Conservation (phyloP, 164 flowering plant species). For the Umbellularia californica region DNA sequence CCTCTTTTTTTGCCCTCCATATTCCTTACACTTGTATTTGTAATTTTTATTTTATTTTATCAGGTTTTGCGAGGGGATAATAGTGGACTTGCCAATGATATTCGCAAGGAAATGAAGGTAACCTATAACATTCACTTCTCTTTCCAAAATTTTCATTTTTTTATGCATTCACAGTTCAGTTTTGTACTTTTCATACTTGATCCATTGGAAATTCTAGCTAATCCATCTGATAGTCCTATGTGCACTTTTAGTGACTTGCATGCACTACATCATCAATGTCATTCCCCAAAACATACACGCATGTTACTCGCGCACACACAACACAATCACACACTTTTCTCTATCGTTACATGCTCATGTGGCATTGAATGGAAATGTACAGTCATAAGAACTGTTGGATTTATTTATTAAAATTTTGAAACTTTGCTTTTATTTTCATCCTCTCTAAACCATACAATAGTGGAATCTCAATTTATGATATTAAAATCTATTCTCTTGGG, state of each 20-base stretch:
- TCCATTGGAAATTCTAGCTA: not conserved
- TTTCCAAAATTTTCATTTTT: not conserved
- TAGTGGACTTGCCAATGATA: constrained; percentile 90
- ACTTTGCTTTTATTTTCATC: not conserved
- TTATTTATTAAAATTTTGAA: too few species aligned
- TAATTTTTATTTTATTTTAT: constrained; percentile 1
- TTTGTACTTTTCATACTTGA: not conserved
- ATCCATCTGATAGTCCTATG: not conserved
- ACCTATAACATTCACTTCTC: not conserved
- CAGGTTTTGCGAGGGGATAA: constrained; percentile 94
- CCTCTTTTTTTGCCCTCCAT: not conserved
- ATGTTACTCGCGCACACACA: too few species aligned
- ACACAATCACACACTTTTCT: too few species aligned
- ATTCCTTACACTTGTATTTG: not conserved
- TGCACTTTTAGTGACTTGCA: not conserved
- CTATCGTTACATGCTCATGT: too few species aligned
- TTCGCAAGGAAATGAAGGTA: constrained; percentile 99
- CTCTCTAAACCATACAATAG: too few species aligned
- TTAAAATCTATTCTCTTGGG: too few species aligned
- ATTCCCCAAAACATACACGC: too few species aligned
- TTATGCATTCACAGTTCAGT: not conserved
- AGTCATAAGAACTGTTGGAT: too few species aligned
- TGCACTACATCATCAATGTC: not conserved
- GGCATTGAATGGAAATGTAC: too few species aligned
- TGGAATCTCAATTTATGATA: too few species aligned